A percentile compares a stretch with the other conserved stretches of the same genome.
These are phyloP conservation scores for Prunus mongolica DNA, from an alignment of 306 rosid genomes.

Conservation along the genomic window DNA sequence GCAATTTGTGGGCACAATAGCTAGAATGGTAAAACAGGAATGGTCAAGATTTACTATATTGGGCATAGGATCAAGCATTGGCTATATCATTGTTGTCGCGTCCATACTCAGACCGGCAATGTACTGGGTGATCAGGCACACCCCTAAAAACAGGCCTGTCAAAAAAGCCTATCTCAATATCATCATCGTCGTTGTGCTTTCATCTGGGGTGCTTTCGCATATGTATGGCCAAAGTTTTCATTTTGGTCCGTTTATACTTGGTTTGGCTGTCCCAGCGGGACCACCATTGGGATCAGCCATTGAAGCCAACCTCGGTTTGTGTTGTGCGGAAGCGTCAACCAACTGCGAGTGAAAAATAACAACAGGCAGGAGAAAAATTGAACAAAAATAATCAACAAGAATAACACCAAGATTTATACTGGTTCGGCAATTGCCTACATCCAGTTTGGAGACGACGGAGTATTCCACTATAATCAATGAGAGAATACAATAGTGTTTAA, in stretches of 20 bases:
- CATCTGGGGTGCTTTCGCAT: slow-evolving; percentile 15
- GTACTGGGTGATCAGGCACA: slow-evolving; percentile 42
- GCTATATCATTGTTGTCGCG: neutral
- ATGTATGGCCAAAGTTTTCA: slow-evolving; percentile 17
- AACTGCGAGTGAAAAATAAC: no score
- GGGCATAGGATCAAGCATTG: neutral
- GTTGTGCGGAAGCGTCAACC: no score
- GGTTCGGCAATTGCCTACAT: no score
- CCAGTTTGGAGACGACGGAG: no score
- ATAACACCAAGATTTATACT: no score
- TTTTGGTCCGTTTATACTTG: slow-evolving; percentile 54
- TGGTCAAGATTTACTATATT: accelerated
- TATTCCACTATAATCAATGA: no score
- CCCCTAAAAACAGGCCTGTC: slow-evolving; percentile 56
- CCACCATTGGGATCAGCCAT: slow-evolving; percentile 60
- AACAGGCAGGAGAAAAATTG: no score
- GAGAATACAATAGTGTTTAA: no score
- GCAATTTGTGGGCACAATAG: neutral
- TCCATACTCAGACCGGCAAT: slow-evolving; percentile 32
- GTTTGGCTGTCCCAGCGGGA: slow-evolving; percentile 62
- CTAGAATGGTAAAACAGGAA: neutral
- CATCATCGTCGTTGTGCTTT: slow-evolving; percentile 28
- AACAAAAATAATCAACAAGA: no score
- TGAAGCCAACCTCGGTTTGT: slow-evolving; percentile 37
- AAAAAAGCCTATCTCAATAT: slow-evolving; percentile 18